Conservation (phyloP, 2,329 filamentous ascomycete species). For the Penicillium frequentans region DNA sequence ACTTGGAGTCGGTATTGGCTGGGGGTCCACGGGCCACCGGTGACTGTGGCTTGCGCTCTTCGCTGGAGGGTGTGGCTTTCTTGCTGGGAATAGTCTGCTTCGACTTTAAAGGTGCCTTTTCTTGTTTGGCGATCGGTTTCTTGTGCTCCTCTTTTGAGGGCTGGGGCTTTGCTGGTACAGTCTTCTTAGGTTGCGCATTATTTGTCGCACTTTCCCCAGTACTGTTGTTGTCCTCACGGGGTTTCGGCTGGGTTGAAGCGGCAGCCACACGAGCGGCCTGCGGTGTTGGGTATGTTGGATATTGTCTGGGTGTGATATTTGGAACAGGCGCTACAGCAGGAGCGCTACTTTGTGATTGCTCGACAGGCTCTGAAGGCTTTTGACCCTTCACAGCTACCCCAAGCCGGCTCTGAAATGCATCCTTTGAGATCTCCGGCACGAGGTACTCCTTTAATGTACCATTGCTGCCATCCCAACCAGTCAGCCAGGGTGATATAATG, state of each 20-base stretch:
- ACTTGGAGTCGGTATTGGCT: conserved; percentile 67
- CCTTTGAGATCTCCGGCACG: conserved; percentile 60
- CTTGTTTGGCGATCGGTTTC: conserved; percentile 17
- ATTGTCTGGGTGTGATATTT: conserved; percentile 16
- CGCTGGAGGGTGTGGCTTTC: conserved; percentile 3
- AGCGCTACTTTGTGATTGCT: conserved; percentile 4
- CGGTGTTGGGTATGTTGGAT: neutral
- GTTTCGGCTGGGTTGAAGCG: conserved; percentile 41
- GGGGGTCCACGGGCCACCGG: conserved; percentile 18
- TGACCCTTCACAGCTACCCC: conserved; percentile 41
- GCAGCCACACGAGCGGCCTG: neutral
- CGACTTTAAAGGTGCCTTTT: conserved; percentile 28
- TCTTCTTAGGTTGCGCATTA: conserved; percentile 55
- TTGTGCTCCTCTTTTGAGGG: conserved; percentile 38
- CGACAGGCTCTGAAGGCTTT: neutral
- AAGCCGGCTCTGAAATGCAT: conserved; percentile 65
- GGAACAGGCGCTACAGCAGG: conserved; percentile 9
- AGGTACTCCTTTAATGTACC: conserved; percentile 78
- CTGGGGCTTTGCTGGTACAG: conserved; percentile 35
- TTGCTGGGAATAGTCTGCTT: conserved; percentile 4
- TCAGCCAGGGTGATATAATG: conserved; percentile 12
- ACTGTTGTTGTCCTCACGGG: conserved; percentile 57
- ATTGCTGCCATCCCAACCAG: conserved; percentile 52
- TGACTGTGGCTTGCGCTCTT: conserved; percentile 14
- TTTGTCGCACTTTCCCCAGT: neutral